Percentiles rank a stretch among this genome's conserved stretches.
Conservation (phyloP, 2,329 filamentous ascomycete species). For the Ophiostoma ulmi region DNA sequence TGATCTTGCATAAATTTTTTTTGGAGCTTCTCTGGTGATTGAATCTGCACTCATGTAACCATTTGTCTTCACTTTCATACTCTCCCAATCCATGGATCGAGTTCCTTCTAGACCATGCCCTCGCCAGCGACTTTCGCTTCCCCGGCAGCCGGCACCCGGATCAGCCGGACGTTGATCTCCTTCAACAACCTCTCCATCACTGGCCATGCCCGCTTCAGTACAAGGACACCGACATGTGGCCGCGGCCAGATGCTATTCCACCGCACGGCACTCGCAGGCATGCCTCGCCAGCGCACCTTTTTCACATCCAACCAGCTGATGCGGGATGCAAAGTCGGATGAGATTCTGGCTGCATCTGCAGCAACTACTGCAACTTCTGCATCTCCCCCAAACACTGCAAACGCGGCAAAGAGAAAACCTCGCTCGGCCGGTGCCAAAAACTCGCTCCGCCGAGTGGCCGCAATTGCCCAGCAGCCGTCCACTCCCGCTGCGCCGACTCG, state of each 20-base stretch:
- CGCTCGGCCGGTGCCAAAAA: constrained; percentile 43
- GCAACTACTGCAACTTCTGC: not conserved
- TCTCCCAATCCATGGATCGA: constrained; percentile 16
- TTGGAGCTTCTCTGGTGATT: no score
- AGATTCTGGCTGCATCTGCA: constrained; percentile 20
- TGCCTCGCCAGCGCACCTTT: constrained; percentile 56
- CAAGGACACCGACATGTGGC: not conserved
- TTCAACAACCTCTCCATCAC: not conserved
- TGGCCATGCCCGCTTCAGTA: not conserved
- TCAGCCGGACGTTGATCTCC: constrained; percentile 17
- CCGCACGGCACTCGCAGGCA: constrained; percentile 39
- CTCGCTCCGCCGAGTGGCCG: constrained; percentile 77
- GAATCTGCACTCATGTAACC: not conserved
- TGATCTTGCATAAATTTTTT: not conserved
- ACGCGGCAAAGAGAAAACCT: constrained; percentile 27
- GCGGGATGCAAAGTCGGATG: constrained; percentile 36
- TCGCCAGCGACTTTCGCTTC: constrained; percentile 19
- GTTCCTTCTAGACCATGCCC: constrained; percentile 14
- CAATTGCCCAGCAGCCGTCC: constrained; percentile 67
- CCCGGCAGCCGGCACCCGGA: constrained; percentile 13
- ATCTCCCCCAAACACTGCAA: not conserved
- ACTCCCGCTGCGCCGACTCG: constrained; percentile 21
- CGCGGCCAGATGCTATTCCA: constrained; percentile 32
- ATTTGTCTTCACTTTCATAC: not conserved
- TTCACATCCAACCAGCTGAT: constrained; percentile 61